Evolutionary conservation across 805 yeast species (phyloP), one percentile per base, ranked within the genome.

Genomic region (Pichia scutulata): DNA sequence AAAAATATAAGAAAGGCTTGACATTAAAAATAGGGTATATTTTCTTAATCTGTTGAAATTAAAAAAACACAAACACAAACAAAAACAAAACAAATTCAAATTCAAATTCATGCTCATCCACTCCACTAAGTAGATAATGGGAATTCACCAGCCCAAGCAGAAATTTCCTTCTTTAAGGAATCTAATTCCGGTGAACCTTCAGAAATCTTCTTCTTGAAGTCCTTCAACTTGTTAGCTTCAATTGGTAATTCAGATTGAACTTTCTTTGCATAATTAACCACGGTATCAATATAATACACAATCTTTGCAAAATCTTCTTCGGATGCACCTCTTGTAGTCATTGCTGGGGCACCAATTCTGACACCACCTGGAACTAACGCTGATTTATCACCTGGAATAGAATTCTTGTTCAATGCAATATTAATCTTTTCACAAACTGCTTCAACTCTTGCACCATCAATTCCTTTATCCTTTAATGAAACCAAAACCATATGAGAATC

Each of bases 281-380:
- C 89, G 61, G 70, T 73, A 75, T 84, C 89, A 69, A 88, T 86
- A 78, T 82, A 90, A 57, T 75, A 73, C 48, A 83, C 96, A 61
- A 92, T 86, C 64, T 77, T 80, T 61, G 70, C 77, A 70, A 92
- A 93, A 67, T 93, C 97, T 53, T 74, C 83, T 69, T 86, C 89
- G 53, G 89, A 86, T 62, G 89, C 80, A 59, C 99, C 99, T 75
- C 99, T 88, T 52, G 97, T 88, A 57, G 97, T 81, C 98, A 92
- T 92, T 51, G 97, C 97, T 58, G 99, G 99, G 47, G 99, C 86
- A 65, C 99, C 99, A 55, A 92, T 85, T 75, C 99, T 86, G 57
- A 92, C 81, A 69, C 99, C 99, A 62, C 95, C 92, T 67, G 99
- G 98, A 57, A 89, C 92, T 57, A 92, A 78, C 48, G 98, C 98